phyloP scores from a whole-genome alignment of 352 stramenopile genomes.

The Phytophthora podocarpi region DNA sequence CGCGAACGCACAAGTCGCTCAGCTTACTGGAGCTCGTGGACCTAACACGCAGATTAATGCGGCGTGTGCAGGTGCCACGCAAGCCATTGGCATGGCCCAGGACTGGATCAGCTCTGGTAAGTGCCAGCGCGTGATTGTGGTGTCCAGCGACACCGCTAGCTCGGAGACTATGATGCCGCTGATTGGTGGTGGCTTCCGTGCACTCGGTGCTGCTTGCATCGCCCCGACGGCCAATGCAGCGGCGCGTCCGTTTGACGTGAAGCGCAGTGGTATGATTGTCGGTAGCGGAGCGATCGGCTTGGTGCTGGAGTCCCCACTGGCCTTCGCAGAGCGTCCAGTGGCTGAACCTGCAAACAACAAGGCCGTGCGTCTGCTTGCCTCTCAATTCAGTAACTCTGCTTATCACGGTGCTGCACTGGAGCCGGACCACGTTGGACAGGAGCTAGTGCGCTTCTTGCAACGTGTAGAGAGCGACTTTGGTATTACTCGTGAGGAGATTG shows the following conservation, averaged over 20 bases:
- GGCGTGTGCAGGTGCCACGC: slow-evolving; percentile 94
- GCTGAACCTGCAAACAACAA: slow-evolving; percentile 1
- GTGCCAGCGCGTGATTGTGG: slow-evolving; percentile 94
- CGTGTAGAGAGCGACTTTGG: slow-evolving; percentile 91
- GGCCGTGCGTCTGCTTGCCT: slow-evolving; percentile 87
- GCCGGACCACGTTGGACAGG: slow-evolving; percentile 92
- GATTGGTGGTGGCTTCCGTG: slow-evolving; percentile 94
- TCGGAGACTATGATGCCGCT: slow-evolving; percentile 92
- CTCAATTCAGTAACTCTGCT: slow-evolving; percentile 95
- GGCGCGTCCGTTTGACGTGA: slow-evolving; percentile 92
- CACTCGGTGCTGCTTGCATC: slow-evolving; percentile 93
- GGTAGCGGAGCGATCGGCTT: slow-evolving; percentile 90
- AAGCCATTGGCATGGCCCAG: slow-evolving; percentile 92
- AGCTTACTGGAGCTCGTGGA: slow-evolving; percentile 93
- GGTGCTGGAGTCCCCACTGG: slow-evolving; percentile 65
- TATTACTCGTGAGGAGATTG: slow-evolving; percentile 92
- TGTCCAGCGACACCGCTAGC: slow-evolving; percentile 94
- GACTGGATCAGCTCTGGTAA: slow-evolving; percentile 94
- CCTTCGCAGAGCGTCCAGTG: slow-evolving; percentile 30
- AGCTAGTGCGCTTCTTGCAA: slow-evolving; percentile 91
- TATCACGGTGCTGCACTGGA: slow-evolving; percentile 96
- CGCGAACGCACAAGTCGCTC: slow-evolving; percentile 96
- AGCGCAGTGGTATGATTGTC: slow-evolving; percentile 95
- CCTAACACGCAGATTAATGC: slow-evolving; percentile 98
- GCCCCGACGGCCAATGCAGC: slow-evolving; percentile 74